Percentiles rank a stretch among this genome's conserved stretches.
These are phyloP conservation scores for Lupinus albus DNA, from an alignment of 306 rosid species.

Conservation along the genomic window DNA sequence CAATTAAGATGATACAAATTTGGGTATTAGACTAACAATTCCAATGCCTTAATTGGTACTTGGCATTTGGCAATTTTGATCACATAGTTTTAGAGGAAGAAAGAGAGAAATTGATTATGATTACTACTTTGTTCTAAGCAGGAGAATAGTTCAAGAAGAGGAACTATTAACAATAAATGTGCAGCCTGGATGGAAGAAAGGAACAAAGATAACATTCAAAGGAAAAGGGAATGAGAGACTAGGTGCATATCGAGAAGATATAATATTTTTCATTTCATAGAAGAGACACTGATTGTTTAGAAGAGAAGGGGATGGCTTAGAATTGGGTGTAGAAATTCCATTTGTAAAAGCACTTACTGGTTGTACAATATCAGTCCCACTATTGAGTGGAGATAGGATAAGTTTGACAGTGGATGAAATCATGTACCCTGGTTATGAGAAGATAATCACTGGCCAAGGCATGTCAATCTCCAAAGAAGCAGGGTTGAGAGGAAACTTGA, in stretches of 20 bases:
- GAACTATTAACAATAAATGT: slow-evolving; percentile 67
- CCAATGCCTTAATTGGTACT: neutral
- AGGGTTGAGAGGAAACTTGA: slow-evolving; percentile 64
- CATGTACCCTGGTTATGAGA: slow-evolving; percentile 62
- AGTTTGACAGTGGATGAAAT: slow-evolving; percentile 53
- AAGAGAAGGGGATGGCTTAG: slow-evolving; percentile 84
- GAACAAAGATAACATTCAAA: slow-evolving; percentile 81
- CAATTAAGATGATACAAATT: too few species aligned
- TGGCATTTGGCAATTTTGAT: slow-evolving; percentile 21
- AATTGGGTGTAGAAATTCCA: slow-evolving; percentile 58
- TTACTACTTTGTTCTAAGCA: slow-evolving; percentile 37
- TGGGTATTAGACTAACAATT: neutral
- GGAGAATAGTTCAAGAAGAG: slow-evolving; percentile 60
- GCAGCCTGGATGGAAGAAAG: slow-evolving; percentile 86
- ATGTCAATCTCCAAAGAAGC: slow-evolving; percentile 59
- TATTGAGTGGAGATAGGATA: slow-evolving; percentile 64
- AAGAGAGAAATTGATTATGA: neutral
- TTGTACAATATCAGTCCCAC: slow-evolving; percentile 59
- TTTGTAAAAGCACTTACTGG: slow-evolving; percentile 74
- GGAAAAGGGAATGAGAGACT: slow-evolving; percentile 69
- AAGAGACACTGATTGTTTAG: slow-evolving; percentile 59
- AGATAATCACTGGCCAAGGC: slow-evolving; percentile 62
- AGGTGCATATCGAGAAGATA: slow-evolving; percentile 55
- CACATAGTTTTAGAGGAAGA: neutral
- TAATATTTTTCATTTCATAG: slow-evolving; percentile 57